Evolutionary conservation across 805 yeast species (phyloP).

Genomic region (Pichia deserticola): DNA sequence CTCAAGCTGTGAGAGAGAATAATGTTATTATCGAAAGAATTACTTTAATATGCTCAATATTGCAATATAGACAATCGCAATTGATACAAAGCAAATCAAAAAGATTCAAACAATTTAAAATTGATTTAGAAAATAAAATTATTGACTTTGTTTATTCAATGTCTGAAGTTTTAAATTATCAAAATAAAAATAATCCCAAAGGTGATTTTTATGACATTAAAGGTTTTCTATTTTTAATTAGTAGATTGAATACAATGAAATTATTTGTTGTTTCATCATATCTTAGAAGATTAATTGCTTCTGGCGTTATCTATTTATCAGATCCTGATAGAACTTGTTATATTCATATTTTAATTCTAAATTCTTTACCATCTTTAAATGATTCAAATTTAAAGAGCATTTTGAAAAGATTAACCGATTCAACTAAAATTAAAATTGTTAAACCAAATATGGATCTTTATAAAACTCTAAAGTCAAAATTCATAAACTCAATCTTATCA

Average conservation of each 20-base stretch:
- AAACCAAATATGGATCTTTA: conserved; percentile 7
- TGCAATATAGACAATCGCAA: conserved; percentile 18
- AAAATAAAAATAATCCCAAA: conserved; percentile 8
- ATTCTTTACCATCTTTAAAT: conserved; percentile 49
- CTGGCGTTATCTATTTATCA: conserved; percentile 67
- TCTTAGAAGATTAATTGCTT: conserved; percentile 72
- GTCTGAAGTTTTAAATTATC: conserved; percentile 22
- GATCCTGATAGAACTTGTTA: conserved; percentile 43
- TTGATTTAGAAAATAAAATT: conserved; percentile 26
- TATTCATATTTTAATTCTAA: conserved; percentile 49
- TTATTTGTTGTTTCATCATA: conserved; percentile 58
- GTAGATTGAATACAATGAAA: conserved; percentile 40
- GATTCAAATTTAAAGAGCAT: conserved; percentile 31
- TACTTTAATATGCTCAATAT: conserved; percentile 19
- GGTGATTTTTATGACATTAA: conserved; percentile 16
- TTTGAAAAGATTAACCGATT: conserved; percentile 21
- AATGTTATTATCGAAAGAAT: conserved; percentile 16
- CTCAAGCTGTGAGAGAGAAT: conserved; percentile 18
- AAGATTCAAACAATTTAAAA: conserved; percentile 19
- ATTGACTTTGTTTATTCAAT: conserved; percentile 27
- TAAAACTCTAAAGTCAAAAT: not conserved
- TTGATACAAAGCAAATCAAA: conserved; percentile 17
- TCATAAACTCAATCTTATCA: not conserved
- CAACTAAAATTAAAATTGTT: conserved; percentile 18
- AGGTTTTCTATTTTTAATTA: conserved; percentile 39